Conservation (phyloP, 441 rosid species). For the Pelargonium fulgidum region DNA sequence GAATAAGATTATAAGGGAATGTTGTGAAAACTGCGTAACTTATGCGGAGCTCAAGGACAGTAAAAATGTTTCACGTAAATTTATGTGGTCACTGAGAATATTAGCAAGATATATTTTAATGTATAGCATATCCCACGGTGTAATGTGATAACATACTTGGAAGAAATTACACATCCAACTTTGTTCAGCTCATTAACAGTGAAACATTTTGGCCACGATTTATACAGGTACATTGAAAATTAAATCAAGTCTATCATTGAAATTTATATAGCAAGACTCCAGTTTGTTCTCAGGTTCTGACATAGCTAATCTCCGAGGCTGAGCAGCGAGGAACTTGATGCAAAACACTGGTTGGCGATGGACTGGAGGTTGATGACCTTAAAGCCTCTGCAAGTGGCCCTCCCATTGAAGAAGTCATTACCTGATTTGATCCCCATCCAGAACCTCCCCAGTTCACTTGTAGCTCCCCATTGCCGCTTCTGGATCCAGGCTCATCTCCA, state of each 20-base stretch:
- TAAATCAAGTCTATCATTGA: no score
- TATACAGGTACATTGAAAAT: background rate
- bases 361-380: constrained; percentile 40
- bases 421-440: constrained; percentile 34
- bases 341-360: constrained; percentile 76
- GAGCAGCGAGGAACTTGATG: constrained; percentile 46
- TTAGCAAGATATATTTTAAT: no score
- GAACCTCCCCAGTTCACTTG: constrained; percentile 49
- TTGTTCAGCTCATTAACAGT: no score
- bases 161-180: no score
- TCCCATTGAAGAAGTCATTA: constrained; percentile 41
- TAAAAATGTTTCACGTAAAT: background rate
- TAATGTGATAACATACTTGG: no score
- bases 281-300: constrained; percentile 26
- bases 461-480: constrained; percentile 31
- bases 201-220: background rate
- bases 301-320: constrained; percentile 36
- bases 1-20: background rate
- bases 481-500: constrained; percentile 33
- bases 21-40: background rate
- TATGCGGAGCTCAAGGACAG: no score
- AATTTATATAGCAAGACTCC: no score
- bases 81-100: background rate
- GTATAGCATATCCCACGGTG: background rate
- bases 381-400: constrained; percentile 87